phyloP scores from a whole-genome alignment of 768 basidiomycete species.

The Tephrocybe rancida region DNA sequence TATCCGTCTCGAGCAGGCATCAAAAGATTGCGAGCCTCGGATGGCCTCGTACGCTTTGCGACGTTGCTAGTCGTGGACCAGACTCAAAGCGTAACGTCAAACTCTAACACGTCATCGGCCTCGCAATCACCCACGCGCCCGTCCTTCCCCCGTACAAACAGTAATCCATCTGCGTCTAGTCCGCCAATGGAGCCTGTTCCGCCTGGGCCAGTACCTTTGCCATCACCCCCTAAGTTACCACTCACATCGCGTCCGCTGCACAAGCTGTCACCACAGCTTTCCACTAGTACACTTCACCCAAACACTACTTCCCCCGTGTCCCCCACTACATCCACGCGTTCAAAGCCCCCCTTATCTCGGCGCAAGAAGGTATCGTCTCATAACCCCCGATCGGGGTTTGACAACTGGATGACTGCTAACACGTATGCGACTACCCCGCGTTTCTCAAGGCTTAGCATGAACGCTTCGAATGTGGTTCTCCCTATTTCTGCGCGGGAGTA shows the following conservation, averaged over 20 bases:
- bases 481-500: slow-evolving; percentile 41
- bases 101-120: not conserved
- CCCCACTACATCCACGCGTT: not conserved
- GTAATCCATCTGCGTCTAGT: not conserved
- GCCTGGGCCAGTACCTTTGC: not conserved
- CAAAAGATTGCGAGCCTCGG: slow-evolving; percentile 3
- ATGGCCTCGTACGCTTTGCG: slow-evolving; percentile 10
- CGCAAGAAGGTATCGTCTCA: slow-evolving; percentile 4
- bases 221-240: not conserved
- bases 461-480: slow-evolving; percentile 36
- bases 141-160: slow-evolving; percentile 2
- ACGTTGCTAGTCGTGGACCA: not conserved
- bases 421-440: slow-evolving; percentile 38
- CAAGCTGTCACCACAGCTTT: not conserved
- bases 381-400: slow-evolving; percentile 7
- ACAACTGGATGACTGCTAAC: slow-evolving; percentile 40
- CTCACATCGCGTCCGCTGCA: not conserved
- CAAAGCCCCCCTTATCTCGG: not conserved
- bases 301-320: too few relatives aligned
- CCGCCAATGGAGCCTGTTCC: not conserved
- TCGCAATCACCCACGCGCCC: not conserved
- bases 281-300: not conserved
- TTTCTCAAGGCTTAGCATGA: slow-evolving; percentile 41
- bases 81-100: not conserved
- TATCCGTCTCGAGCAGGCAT: not conserved